Percentiles rank a stretch among this genome's conserved stretches.
Conservation (phyloP, 2,329 filamentous ascomycete genomes). For the Fusarium piperis region DNA sequence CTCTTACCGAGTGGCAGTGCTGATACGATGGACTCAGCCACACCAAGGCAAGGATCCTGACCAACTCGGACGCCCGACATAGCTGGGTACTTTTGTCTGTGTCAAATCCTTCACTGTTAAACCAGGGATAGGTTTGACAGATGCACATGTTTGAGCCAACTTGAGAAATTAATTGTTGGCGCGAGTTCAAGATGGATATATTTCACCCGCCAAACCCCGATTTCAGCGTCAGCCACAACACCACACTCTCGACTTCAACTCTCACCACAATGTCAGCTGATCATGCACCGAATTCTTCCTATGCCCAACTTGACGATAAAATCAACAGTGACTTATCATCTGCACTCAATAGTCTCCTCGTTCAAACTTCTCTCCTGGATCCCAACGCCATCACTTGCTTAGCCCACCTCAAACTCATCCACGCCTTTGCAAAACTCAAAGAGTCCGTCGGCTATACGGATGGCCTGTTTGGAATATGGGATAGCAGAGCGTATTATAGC, state of each 20-base stretch:
- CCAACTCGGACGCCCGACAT: background rate
- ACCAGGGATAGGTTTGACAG: background rate
- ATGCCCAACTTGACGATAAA: background rate
- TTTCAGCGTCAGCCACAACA: background rate
- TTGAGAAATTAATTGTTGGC: background rate
- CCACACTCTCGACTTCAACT: background rate
- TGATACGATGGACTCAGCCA: background rate
- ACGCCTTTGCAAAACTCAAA: conserved; percentile 68
- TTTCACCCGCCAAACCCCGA: background rate
- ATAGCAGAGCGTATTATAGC: conserved; percentile 45
- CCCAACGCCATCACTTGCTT: background rate
- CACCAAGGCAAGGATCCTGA: background rate
- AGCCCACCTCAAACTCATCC: conserved; percentile 71
- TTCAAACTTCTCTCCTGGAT: background rate
- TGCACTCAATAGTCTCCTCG: background rate
- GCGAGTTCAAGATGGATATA: background rate
- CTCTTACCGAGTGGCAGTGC: background rate
- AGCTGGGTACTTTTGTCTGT: background rate
- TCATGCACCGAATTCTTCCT: background rate
- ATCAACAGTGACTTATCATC: background rate
- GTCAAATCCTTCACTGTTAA: background rate
- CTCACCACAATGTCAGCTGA: background rate
- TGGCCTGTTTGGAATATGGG: conserved; percentile 66
- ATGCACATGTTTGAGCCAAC: background rate
- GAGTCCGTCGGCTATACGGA: conserved; percentile 67